Percentiles rank a stretch among this genome's conserved stretches.
Conservation (phyloP, 179 eudicot species). For the Heliamphora pulchella region DNA sequence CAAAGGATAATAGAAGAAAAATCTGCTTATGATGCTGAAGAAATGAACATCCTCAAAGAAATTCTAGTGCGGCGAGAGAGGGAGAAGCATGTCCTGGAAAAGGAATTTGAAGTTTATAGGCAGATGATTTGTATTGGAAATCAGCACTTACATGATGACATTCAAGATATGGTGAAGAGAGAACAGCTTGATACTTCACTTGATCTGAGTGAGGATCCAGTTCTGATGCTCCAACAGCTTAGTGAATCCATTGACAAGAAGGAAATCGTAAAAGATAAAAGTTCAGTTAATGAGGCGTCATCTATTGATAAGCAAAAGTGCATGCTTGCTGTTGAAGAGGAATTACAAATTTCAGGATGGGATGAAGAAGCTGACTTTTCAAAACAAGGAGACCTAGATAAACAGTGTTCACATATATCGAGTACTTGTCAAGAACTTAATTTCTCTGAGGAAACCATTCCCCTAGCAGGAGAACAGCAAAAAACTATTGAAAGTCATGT, state of each 20-base stretch:
- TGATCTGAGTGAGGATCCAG: constrained; percentile 44
- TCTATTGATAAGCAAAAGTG: constrained; percentile 22
- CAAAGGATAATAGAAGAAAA: constrained; percentile 89
- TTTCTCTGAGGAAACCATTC: constrained; percentile 20
- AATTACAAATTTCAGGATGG: constrained; percentile 17
- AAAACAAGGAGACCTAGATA: constrained; percentile 21
- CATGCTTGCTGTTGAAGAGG: constrained; percentile 12
- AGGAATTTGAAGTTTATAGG: constrained; percentile 72
- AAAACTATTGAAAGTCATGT: constrained; percentile 20
- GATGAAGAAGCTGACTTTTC: constrained; percentile 20
- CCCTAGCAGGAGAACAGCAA: constrained; percentile 20
- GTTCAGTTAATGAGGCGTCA: constrained; percentile 21
- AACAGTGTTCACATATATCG: not conserved
- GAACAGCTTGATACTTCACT: constrained; percentile 25
- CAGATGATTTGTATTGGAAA: constrained; percentile 34
- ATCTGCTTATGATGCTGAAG: constrained; percentile 80
- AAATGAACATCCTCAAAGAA: constrained; percentile 87
- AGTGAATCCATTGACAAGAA: constrained; percentile 40
- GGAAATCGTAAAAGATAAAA: constrained; percentile 19
- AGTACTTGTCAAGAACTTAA: constrained; percentile 13
- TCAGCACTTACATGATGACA: constrained; percentile 34
- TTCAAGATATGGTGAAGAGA: constrained; percentile 15
- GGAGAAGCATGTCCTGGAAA: constrained; percentile 74
- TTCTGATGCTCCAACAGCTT: constrained; percentile 47
- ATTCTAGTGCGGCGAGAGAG: constrained; percentile 73